Base-by-base conservation (phyloP, 768 basidiomycete genomes). In the Gloeopeniophorella convolvens region DNA sequence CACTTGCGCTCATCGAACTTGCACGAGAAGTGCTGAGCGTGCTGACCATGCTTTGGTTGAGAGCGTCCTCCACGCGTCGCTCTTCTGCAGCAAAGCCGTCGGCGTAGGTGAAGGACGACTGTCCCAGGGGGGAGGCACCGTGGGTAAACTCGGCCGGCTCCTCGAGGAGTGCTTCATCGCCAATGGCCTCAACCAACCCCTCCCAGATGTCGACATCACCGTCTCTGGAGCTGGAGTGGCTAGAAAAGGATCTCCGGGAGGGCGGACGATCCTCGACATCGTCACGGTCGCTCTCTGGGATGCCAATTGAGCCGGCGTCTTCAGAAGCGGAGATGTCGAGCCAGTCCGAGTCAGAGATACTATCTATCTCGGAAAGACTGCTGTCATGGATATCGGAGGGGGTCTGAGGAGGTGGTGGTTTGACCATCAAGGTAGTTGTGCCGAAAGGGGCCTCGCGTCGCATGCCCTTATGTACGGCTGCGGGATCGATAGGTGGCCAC, bases 11-110 rank as follows among this genome's bases (percentile, higher is more conserved):
- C 48, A 78, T 63, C 30, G 78, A 79, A 60, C 78, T 80, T 15
- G 84, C 78, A 58, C 85, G 81, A 48, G 86, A 88, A 42, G 79
- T 74, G 67, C 78, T 83, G 54, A 89, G 73, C 13, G 86, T 89
- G 66, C 86, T 83, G 61, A 85, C 74, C 69, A 89, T 77, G 68
- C 86, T 89, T 68, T 89, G 86, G 65, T 89, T 84, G 50, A 89
- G 75, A 18, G 78, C 86, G 59, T 80, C 83, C 59, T 78, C 82
- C 59, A 88, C 79, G 35, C 76, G 73, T 58, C 80, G 71, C 57
- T 89, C 85, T 65, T 88, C 86, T 30, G 68, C 68, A 13, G 71
- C 68, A 12, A 36, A 2, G 30, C 44, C 39, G 24, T 43, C 39
- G 15, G 45, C 10, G 21, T 42, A 13, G 34, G 40, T 46, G 27